Evolutionary conservation across 352 stramenopile species (phyloP).

Genomic region (Bremia lactucae): DNA sequence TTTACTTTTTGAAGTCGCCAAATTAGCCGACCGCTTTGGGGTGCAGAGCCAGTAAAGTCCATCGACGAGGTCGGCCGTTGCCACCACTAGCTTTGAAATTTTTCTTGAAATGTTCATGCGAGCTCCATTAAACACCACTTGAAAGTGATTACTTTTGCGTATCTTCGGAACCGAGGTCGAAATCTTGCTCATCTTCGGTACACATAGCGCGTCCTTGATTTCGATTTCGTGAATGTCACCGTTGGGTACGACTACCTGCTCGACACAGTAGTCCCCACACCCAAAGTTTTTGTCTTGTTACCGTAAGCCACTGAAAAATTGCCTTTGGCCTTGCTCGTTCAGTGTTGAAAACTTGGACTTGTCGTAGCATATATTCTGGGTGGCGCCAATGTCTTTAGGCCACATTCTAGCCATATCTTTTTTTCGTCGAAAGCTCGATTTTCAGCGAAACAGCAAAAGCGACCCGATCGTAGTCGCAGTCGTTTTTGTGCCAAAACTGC

Average conservation of each 20-base stretch:
- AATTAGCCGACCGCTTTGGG: background rate
- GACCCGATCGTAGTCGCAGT: background rate
- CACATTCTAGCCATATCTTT: background rate
- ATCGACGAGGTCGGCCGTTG: background rate
- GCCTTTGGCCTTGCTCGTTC: background rate
- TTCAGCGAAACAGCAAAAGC: background rate
- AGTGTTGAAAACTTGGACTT: background rate
- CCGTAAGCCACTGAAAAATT: background rate
- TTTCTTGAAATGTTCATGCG: background rate
- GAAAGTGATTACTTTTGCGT: background rate
- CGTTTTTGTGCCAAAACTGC: background rate
- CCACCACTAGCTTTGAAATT: background rate
- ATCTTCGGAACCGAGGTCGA: background rate
- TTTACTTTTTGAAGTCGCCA: background rate
- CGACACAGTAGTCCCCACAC: background rate
- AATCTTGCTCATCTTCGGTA: background rate
- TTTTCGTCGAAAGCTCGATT: background rate
- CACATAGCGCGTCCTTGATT: background rate
- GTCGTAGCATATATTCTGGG: background rate
- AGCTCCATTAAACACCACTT: background rate
- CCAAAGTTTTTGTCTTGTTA: background rate
- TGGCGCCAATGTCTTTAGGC: background rate
- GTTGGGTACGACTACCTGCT: background rate
- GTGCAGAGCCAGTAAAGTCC: constrained; percentile 1
- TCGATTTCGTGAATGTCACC: background rate